phyloP scores from a whole-genome alignment of 2,329 filamentous ascomycete species.

The Westerdykella ornata region DNA sequence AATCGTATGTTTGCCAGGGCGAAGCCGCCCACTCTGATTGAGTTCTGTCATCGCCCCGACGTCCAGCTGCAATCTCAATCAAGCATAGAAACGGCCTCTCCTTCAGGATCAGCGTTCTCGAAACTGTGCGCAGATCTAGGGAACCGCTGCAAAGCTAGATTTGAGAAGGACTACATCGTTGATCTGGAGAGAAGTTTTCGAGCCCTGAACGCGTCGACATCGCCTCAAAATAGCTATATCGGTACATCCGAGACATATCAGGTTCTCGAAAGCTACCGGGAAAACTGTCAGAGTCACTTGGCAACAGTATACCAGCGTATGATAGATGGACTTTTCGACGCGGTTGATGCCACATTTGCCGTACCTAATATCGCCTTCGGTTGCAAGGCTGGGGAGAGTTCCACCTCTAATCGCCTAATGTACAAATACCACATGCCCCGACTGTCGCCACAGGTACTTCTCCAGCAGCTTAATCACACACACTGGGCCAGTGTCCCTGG shows the following conservation, averaged over 20 bases:
- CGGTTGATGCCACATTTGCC: too few species aligned
- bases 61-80: too few species aligned
- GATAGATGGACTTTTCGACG: neutral
- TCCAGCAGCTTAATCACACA: conserved; percentile 17
- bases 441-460: conserved; percentile 18
- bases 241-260: neutral
- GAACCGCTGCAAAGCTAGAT: conserved; percentile 7
- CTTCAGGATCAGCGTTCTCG: conserved; percentile 1
- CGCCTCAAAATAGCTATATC: neutral
- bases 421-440: conserved; percentile 12
- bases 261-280: conserved; percentile 8
- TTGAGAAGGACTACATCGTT: conserved; percentile 11
- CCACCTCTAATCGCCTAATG: neutral
- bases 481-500: conserved; percentile 11
- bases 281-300: conserved; percentile 11
- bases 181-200: conserved; percentile 1
- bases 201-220: neutral
- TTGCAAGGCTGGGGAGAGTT: conserved; percentile 1
- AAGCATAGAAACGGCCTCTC: neutral
- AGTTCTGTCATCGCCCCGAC: too few species aligned
- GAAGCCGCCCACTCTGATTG: too few species aligned
- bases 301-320: conserved; percentile 4
- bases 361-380: neutral
- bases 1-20: too few species aligned
- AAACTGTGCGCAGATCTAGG: conserved; percentile 11